Evolutionary conservation across 768 basidiomycete species (phyloP).

Genomic region (Auricularia heimuer): DNA sequence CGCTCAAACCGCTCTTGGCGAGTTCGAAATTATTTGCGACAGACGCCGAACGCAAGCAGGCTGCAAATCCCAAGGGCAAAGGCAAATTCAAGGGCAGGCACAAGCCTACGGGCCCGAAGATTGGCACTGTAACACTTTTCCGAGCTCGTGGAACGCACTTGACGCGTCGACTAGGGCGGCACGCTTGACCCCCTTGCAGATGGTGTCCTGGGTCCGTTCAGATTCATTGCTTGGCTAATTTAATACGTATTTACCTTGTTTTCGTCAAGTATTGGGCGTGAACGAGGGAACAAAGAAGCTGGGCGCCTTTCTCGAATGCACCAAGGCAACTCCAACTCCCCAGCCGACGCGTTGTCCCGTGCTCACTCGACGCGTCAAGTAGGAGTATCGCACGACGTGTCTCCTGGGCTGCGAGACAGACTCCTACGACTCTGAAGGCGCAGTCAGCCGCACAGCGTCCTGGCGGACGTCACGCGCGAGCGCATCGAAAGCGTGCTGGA

Average conservation of each 20-base stretch:
- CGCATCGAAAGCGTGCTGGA: slow-evolving; percentile 58
- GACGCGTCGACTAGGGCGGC: slow-evolving; percentile 73
- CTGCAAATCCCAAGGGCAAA: slow-evolving; percentile 35
- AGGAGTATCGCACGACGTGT: slow-evolving; percentile 91
- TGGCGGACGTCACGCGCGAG: slow-evolving; percentile 77
- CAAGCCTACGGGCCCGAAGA: slow-evolving; percentile 28
- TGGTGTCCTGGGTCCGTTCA: slow-evolving; percentile 71
- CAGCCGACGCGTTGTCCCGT: neutral
- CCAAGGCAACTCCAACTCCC: slow-evolving; percentile 45
- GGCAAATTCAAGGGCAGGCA: slow-evolving; percentile 43
- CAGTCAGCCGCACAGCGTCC: slow-evolving; percentile 61
- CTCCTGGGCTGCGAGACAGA: slow-evolving; percentile 92
- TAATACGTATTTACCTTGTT: neutral
- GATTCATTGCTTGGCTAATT: no score
- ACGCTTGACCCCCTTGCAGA: slow-evolving; percentile 96
- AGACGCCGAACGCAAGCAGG: slow-evolving; percentile 2
- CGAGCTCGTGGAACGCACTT: no score
- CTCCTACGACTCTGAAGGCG: slow-evolving; percentile 85
- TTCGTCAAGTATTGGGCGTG: slow-evolving; percentile 66
- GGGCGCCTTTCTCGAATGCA: slow-evolving; percentile 71
- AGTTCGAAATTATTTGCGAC: slow-evolving; percentile 67
- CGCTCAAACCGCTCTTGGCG: slow-evolving; percentile 68
- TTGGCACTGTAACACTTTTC: slow-evolving; percentile 9
- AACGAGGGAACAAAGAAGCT: slow-evolving; percentile 86
- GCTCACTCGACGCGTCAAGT: neutral